A percentile compares a stretch with the other conserved stretches of the same genome.
These are phyloP conservation scores for Pyrus bretschneideri DNA, from an alignment of 306 rosid genomes.

Conservation along the genomic window DNA sequence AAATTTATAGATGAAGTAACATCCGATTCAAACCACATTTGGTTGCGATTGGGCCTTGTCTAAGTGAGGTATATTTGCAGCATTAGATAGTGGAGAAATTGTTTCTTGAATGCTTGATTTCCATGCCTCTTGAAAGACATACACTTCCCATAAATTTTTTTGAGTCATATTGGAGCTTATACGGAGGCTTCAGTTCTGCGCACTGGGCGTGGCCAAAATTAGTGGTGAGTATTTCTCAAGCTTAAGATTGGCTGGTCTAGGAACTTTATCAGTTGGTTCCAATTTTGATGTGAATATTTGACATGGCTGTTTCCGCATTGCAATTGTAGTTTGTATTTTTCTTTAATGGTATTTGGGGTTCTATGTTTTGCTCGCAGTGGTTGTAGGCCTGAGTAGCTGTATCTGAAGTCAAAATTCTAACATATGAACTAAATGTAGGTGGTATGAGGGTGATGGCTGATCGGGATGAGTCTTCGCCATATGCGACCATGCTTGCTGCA, in stretches of 20 bases:
- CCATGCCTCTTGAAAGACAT: not conserved
- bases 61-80: not conserved
- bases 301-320: not conserved
- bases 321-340: not conserved
- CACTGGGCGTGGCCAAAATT: not conserved
- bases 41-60: not conserved
- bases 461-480: conserved; percentile 84
- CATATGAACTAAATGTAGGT: conserved; percentile 27
- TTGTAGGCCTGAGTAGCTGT: no score
- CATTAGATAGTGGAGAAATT: not conserved
- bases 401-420: not conserved
- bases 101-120: not conserved
- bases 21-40: not conserved
- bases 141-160: not conserved
- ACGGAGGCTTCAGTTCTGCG: no score
- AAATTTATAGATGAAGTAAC: not conserved
- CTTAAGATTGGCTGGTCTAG: not conserved
- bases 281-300: not conserved
- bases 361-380: not conserved
- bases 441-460: conserved; percentile 94
- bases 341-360: not conserved
- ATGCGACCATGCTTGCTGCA: conserved; percentile 94
- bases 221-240: not conserved
- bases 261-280: not conserved
- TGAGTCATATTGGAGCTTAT: not conserved